Conservation (phyloP, 345 rosid genomes). For the Linum trigynum region DNA sequence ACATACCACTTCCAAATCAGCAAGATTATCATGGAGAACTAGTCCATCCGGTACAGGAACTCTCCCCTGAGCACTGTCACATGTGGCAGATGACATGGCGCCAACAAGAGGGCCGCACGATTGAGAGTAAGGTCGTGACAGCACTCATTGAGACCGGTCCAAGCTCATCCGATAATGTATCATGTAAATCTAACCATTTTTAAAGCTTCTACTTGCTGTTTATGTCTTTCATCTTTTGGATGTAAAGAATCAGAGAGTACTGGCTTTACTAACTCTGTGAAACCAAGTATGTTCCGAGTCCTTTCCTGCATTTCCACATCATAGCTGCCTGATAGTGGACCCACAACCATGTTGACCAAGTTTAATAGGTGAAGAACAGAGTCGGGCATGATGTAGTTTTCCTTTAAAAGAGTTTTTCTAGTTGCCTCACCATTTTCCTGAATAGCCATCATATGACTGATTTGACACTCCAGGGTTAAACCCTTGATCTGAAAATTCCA, state of each 20-base stretch:
- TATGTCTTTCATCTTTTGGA: conserved; percentile 18
- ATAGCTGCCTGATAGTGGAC: conserved; percentile 39
- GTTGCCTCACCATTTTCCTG: conserved; percentile 21
- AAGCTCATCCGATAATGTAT: conserved; percentile 68
- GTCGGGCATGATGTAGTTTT: conserved; percentile 28
- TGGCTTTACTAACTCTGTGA: conserved; percentile 46
- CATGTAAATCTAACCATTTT: conserved; percentile 37
- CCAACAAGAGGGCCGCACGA: no score
- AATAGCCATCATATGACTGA: conserved; percentile 28
- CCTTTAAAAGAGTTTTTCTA: conserved; percentile 18
- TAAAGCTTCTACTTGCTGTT: conserved; percentile 29
- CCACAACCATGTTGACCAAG: conserved; percentile 43
- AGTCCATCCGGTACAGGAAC: conserved; percentile 57
- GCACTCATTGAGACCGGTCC: conserved; percentile 59
- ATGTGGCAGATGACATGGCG: no score
- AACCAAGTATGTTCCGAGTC: conserved; percentile 56
- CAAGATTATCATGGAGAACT: conserved; percentile 59
- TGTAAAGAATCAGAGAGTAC: conserved; percentile 19
- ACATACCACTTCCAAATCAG: conserved; percentile 52
- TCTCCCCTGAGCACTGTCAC: conserved; percentile 64
- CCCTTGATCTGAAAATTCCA: conserved; percentile 20
- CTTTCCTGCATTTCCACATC: conserved; percentile 88
- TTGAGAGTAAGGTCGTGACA: no score
- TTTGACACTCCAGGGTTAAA: conserved; percentile 24
- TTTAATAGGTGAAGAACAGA: conserved; percentile 44